These are phyloP conservation scores for Saccharomyces jurei DNA, from an alignment of 805 yeast species.

Conservation along the genomic window DNA sequence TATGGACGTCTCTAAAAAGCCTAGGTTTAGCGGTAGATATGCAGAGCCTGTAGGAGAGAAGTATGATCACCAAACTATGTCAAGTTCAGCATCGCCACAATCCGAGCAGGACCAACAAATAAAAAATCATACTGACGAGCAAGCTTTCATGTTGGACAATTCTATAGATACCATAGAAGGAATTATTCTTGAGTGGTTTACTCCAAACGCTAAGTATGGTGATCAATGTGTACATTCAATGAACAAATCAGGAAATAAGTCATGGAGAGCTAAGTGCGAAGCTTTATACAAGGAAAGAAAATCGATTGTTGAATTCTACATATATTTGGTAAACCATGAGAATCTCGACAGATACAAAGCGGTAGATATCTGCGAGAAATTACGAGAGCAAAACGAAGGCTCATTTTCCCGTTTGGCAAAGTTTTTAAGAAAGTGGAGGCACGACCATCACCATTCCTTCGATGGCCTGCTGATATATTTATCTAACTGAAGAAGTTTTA, in stretches of 20 bases:
- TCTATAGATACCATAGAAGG: constrained; percentile 18
- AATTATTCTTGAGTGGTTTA: constrained; percentile 29
- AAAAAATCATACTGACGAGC: neutral
- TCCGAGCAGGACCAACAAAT: neutral
- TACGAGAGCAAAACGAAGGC: constrained; percentile 1
- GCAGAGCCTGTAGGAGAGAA: neutral
- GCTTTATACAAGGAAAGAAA: constrained; percentile 23
- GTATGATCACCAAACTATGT: neutral
- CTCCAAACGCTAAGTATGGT: constrained; percentile 24
- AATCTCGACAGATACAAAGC: constrained; percentile 21
- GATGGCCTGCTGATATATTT: constrained; percentile 3
- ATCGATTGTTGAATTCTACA: constrained; percentile 26
- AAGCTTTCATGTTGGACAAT: constrained; percentile 14
- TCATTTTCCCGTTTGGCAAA: constrained; percentile 12
- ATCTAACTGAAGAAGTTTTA: neutral
- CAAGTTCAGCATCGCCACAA: neutral
- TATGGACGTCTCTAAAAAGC: neutral
- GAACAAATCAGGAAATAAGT: constrained; percentile 23
- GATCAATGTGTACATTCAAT: constrained; percentile 28
- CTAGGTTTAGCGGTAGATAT: neutral
- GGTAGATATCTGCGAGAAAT: constrained; percentile 18
- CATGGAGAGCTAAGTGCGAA: constrained; percentile 22
- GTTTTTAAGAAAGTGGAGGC: constrained; percentile 20
- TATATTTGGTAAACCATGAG: constrained; percentile 20
- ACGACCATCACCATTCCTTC: constrained; percentile 11